Evolutionary conservation across 345 rosid genomes (phyloP), one percentile per base, ranked within the genome.

Genomic region (Trapa bicornis): DNA sequence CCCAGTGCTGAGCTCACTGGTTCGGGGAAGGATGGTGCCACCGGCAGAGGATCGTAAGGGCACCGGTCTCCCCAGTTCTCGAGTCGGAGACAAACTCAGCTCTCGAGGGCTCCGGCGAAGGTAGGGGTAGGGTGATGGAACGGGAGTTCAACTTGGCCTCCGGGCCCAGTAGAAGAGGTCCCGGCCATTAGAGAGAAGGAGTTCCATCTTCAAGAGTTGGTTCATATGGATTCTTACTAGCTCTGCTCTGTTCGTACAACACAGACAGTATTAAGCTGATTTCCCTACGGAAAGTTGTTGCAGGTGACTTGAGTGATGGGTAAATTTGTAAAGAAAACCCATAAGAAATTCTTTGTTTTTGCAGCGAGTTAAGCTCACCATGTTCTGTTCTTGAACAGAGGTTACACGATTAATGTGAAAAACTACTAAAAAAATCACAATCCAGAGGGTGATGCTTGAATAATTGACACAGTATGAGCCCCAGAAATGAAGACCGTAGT

Each of bases 91-190:
- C 11, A 45, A 32, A 33, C 37, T 45, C 60, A 1, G 3, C 43
- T 33, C 14, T 39, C 0, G 41, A 17, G 47, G 37, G 2, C 41
- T n/a, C 0, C 0, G 29, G 16, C 1, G 63, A 57, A 12, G 4
- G 4, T 2, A 42, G 63, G 47, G 75, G 15, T 74, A 65, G 43
- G 58, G 32, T 61, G 45, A 22, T 65, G 62, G 71, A 65, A 35
- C 45, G 57, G 68, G 80, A 60, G 67, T 81, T 73, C 70, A 74
- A 80, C 52, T 36, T 76, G 88, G 77, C 89, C 67, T 73, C 96
- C 38, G 96, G 92, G 52, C 96, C 92, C 17, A 89, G 92, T 81
- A 74, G 87, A 84, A 85, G 80, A 85, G 92, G 96, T 65, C 65
- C 92, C 57, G 96, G 96, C 63, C 92, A 89, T 69, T 86, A 71